Evolutionary conservation across 225 moss, liverwort and hornwort genomes (phyloP), one percentile per base, ranked within the genome.

Genomic region (Pleurozium schreberi): DNA sequence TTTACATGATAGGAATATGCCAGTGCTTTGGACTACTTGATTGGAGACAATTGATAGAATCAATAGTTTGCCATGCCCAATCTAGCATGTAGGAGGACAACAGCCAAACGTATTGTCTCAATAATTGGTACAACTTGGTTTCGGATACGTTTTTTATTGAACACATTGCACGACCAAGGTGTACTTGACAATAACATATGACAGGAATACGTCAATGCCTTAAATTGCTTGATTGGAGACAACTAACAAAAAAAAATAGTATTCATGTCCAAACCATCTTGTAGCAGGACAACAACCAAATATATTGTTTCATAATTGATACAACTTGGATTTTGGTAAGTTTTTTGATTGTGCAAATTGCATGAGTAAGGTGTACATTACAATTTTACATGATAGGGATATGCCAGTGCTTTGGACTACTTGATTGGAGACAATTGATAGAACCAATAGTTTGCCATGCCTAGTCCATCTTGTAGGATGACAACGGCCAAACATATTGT

Each of bases 401-500:
- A 25, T 10, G n/a, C n/a, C n/a, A n/a, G n/a, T n/a, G n/a, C 3
- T 55, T 0, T 25, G 0, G 1, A 26, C 57, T 79, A 27, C 6
- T n/a, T n/a, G 6, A 78, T 57, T 79, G 10, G 11, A 45, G 4
- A 58, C 11, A 57, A n/a, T n/a, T n/a, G n/a, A 26, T 57, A 18
- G 6, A 58, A 27, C 18, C 18, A 7, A n/a, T 3, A 18, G 1
- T 11, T n/a, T 27, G 15, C 1, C 0, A 2, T n/a, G 5, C 0
- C 11, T 3, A 27, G 27, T 27, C 11, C 27, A 57, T 57, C 11
- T 10, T 10, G 1, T 7, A 26, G 11, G 4, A n/a, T 17, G 18
- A 27, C 3, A n/a, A 3, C 27, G 4, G 18, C 0, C 3, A 0
- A n/a, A 27, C 0, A 0, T 2, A 25, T 17, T 0, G 1, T 38